These are phyloP conservation scores for Backusella luteola DNA, from an alignment of 192 early-diverging fungal species.

Conservation along the genomic window DNA sequence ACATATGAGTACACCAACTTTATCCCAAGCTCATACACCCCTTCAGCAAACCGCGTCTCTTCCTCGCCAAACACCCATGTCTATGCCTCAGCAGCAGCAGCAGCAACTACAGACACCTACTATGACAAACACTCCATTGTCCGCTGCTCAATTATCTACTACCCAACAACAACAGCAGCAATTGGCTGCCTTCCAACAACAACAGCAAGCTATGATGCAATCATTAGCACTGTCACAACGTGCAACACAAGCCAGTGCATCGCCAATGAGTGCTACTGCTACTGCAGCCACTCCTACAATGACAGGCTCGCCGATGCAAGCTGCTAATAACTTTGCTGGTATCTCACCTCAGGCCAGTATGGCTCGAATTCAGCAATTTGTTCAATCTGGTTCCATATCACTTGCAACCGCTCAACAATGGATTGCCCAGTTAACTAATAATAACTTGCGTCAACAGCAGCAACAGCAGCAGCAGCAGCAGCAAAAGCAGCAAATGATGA, in stretches of 20 bases:
- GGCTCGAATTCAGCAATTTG: constrained; percentile 29
- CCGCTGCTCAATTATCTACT: constrained; percentile 1
- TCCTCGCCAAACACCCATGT: neutral
- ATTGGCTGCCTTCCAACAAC: constrained; percentile 4
- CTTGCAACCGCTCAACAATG: constrained; percentile 28
- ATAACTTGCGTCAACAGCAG: neutral
- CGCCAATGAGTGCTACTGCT: neutral
- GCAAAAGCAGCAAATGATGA: neutral
- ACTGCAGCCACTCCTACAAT: neutral
- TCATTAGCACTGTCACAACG: constrained; percentile 4
- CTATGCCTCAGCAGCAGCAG: neutral
- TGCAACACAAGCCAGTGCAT: constrained; percentile 6
- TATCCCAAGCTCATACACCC: constrained; percentile 16
- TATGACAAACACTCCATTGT: constrained; percentile 4
- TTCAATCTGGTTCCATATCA: constrained; percentile 22
- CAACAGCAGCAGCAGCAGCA: neutral
- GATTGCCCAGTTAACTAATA: constrained; percentile 23
- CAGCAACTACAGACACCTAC: neutral
- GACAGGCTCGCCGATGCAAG: neutral
- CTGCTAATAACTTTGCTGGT: constrained; percentile 4
- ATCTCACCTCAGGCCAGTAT: constrained; percentile 3
- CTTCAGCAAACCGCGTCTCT: neutral
- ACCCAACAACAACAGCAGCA: constrained; percentile 13
- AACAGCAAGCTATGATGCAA: constrained; percentile 7
- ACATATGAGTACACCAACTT: constrained; percentile 15